Conservation (phyloP, 2,329 filamentous ascomycete species). For the Fusarium mangiferae region DNA sequence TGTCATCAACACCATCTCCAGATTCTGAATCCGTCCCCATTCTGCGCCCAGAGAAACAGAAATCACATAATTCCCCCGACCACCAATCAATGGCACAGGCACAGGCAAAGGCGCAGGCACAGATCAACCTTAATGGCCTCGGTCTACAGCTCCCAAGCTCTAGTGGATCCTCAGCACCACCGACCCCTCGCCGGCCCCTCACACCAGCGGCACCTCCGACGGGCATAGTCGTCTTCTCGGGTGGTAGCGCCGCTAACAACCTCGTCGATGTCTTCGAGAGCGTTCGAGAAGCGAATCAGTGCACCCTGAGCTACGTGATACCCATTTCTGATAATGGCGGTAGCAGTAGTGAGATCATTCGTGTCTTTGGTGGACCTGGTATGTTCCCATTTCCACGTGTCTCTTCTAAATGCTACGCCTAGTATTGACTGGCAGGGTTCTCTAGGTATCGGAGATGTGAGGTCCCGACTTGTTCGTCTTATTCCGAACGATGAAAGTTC, state of each 20-base stretch:
- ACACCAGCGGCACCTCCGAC: constrained; percentile 20
- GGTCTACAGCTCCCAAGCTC: constrained; percentile 39
- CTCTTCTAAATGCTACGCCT: background rate
- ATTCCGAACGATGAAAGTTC: constrained; percentile 74
- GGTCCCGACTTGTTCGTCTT: constrained; percentile 81
- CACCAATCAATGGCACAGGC: constrained; percentile 36
- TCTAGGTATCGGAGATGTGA: constrained; percentile 65
- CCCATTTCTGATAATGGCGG: constrained; percentile 97
- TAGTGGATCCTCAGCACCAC: constrained; percentile 34
- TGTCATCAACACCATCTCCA: constrained; percentile 17
- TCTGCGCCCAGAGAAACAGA: background rate
- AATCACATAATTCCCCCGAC: constrained; percentile 23
- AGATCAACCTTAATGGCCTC: constrained; percentile 30
- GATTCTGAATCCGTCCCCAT: background rate
- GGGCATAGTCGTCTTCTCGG: constrained; percentile 84
- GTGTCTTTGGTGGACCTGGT: constrained; percentile 95
- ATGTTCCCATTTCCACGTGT: constrained; percentile 15
- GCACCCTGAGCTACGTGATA: constrained; percentile 84
- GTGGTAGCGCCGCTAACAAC: constrained; percentile 93
- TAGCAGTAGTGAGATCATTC: constrained; percentile 90
- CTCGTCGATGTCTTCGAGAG: constrained; percentile 89
- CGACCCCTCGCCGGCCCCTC: constrained; percentile 28
- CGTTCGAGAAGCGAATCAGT: constrained; percentile 71
- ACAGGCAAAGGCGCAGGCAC: constrained; percentile 14
- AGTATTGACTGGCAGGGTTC: constrained; percentile 5